A percentile compares a stretch with the other conserved stretches of the same genome.
Conservation (phyloP, 257 asterid species). For the Solanum medicagineum region DNA sequence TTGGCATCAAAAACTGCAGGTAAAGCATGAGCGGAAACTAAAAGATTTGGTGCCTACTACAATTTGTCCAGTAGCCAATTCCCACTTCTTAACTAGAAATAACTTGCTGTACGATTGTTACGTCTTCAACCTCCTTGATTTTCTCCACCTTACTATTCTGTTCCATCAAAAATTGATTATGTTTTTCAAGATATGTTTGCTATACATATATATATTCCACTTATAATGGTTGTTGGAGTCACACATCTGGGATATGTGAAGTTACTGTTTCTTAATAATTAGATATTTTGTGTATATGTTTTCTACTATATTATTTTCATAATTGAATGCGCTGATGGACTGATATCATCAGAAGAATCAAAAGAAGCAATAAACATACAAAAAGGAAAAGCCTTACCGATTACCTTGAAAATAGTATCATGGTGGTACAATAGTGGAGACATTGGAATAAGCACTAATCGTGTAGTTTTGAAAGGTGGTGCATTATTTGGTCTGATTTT, state of each 20-base stretch:
- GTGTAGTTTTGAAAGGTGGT: constrained; percentile 5
- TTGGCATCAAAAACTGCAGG: constrained; percentile 17
- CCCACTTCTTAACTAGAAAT: constrained; percentile 10
- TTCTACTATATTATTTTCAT: too few species aligned
- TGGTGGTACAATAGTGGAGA: constrained; percentile 7
- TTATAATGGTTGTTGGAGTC: too few species aligned
- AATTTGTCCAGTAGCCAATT: constrained; percentile 19
- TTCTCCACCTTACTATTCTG: constrained; percentile 32
- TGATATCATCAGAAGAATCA: not conserved
- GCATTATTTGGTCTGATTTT: constrained; percentile 9
- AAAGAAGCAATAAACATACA: not conserved
- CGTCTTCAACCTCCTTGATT: constrained; percentile 25
- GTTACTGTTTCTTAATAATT: too few species aligned
- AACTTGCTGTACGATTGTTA: constrained; percentile 27
- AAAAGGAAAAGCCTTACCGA: not conserved
- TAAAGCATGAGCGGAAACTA: not conserved
- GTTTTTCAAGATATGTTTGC: constrained; percentile 21
- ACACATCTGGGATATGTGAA: too few species aligned
- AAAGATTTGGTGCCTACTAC: constrained; percentile 17
- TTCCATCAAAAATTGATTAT: constrained; percentile 27
- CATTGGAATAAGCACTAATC: constrained; percentile 13
- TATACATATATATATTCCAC: not conserved
- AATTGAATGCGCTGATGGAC: constrained; percentile 2
- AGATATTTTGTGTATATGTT: too few species aligned
- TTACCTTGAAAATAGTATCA: not conserved